Conservation (phyloP, 768 basidiomycete genomes). For the Hygrophoropsis aurantiaca region DNA sequence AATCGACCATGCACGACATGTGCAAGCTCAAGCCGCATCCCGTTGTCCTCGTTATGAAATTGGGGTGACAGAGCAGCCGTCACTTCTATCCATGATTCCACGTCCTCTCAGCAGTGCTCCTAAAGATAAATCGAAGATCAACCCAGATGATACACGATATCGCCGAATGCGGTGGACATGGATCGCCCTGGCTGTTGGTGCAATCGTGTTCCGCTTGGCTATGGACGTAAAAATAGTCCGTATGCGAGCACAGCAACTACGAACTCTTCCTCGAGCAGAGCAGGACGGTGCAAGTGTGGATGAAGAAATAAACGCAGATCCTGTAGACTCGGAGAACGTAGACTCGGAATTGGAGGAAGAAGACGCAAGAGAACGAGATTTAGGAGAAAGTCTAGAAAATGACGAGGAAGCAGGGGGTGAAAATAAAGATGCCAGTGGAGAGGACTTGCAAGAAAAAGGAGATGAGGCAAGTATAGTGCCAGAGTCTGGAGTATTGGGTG, state of each 20-base stretch:
- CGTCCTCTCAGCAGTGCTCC: conserved; percentile 18
- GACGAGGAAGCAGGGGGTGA: conserved; percentile 15
- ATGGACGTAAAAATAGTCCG: conserved; percentile 3
- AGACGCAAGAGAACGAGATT: conserved; percentile 2
- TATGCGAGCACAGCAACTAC: conserved; percentile 3
- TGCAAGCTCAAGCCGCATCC: conserved; percentile 37
- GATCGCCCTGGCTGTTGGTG: conserved; percentile 44
- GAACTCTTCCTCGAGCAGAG: too few relatives aligned
- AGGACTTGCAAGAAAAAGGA: conserved; percentile 2
- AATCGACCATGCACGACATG: conserved; percentile 54
- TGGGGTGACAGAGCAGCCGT: conserved; percentile 19
- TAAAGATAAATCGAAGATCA: conserved; percentile 14
- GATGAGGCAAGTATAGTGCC: too few relatives aligned
- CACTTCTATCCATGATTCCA: conserved; percentile 42
- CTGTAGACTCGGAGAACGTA: neutral
- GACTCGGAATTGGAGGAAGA: conserved; percentile 5
- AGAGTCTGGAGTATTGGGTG: too few relatives aligned
- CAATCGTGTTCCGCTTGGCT: conserved; percentile 39
- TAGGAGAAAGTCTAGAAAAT: too few relatives aligned
- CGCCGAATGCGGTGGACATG: conserved; percentile 55
- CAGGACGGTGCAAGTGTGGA: neutral
- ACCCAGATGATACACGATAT: conserved; percentile 46
- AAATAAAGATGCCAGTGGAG: conserved; percentile 12
- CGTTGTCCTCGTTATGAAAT: conserved; percentile 21
- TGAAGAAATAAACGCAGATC: neutral